Evolutionary conservation across 2,329 filamentous ascomycete species (phyloP), one percentile per base, ranked within the genome.

Genomic region (Paecilomyces sp.): DNA sequence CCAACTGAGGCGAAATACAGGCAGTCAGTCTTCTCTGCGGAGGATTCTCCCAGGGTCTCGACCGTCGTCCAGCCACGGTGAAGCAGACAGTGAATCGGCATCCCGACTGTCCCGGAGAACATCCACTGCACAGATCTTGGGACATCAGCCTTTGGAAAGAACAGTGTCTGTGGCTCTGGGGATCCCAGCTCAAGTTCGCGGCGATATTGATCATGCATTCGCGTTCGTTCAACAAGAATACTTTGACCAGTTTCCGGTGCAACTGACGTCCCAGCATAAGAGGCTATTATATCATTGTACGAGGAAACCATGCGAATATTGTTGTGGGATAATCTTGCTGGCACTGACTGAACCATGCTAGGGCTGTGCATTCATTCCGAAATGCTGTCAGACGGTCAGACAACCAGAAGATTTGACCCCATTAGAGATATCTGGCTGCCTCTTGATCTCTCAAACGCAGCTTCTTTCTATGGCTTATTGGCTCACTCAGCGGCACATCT

Each of bases 401-500:
- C 57, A 28, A 41, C 60, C 4, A 8, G 58, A 12, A 51, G 51
- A 22, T 61, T 61, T 15, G 59, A 56, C 24, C 60, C 60, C n/a
- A 59, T 59, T 57, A 57, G 60, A 5, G 60, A 61, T 41, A 57
- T 61, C 5, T 61, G 60, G 60, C 56, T 61, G 33, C 60, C 60
- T 4, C 47, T 61, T 7, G 60, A 61, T n/a, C 18, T 61, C 4
- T 61, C 60, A 8, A 61, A 61, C 51, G 54, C 60, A 3, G 60
- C 57, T 22, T 61, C 60, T n/a, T 61, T 61, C 51, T 56, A 61
- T 25, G 60, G 57, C 12, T 59, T 61, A 22, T 31, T 61, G 25
- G 60, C 60, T 15, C 60, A 61, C 47, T 22, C 60, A 3, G 60
- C 60, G 5, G 60, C 60, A 7, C 60, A 61, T 57, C 24, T 61